These are phyloP conservation scores for Mortierella sp. DNA, from an alignment of 371 early-diverging fungal species.

Conservation along the genomic window DNA sequence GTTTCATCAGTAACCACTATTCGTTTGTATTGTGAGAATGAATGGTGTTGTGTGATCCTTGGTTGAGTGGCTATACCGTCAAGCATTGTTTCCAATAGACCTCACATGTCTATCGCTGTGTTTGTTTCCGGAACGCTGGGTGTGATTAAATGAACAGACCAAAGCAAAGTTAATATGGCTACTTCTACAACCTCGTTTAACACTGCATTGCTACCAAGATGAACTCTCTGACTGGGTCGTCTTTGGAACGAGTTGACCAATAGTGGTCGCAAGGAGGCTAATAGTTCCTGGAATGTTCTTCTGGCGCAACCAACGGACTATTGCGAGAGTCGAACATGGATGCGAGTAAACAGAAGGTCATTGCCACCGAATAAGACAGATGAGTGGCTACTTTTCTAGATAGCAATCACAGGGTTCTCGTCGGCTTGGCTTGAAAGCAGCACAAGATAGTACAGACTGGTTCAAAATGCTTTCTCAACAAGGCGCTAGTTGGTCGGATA, in stretches of 20 bases:
- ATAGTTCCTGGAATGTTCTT: constrained; percentile 7
- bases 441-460: background rate
- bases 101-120: too few species aligned
- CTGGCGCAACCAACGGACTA: background rate
- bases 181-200: too few species aligned
- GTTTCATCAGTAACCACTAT: too few species aligned
- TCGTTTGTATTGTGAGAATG: too few species aligned
- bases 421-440: background rate
- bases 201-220: background rate
- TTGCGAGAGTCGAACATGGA: constrained; percentile 2
- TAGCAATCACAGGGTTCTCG: background rate
- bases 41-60: too few species aligned
- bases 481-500: background rate
- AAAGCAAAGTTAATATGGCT: too few species aligned
- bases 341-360: background rate
- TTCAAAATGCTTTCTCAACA: background rate
- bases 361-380: background rate
- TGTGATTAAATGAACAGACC: too few species aligned
- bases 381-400: background rate
- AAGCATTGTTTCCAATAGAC: too few species aligned
- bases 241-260: background rate
- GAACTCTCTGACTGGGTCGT: background rate
- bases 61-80: too few species aligned
- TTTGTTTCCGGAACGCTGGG: too few species aligned
- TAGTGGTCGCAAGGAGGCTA: background rate